These are phyloP conservation scores for Lentinula boryana DNA, from an alignment of 768 basidiomycete species.

Conservation along the genomic window DNA sequence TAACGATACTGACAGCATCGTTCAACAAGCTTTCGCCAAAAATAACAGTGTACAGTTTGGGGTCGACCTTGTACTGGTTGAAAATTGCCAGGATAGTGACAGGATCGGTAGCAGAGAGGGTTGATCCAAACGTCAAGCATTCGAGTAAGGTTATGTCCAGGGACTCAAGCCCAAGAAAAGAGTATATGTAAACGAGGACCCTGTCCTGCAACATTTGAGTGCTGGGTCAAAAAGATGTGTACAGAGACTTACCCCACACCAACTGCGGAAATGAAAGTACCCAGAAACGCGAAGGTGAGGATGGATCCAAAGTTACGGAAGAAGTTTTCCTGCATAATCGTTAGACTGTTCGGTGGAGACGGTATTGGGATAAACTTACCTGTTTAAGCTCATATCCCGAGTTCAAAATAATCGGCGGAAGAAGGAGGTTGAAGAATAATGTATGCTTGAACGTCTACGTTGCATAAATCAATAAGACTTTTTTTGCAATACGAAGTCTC, in stretches of 20 bases:
- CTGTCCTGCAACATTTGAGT: constrained; percentile 57
- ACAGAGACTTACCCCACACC: constrained; percentile 78
- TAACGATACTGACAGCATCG: constrained; percentile 99
- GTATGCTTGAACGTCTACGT: constrained; percentile 91
- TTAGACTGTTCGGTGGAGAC: background rate
- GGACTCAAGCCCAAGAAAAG: constrained; percentile 87
- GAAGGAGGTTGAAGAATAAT: constrained; percentile 94
- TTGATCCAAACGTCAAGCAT: constrained; percentile 94
- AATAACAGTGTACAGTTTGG: constrained; percentile 94
- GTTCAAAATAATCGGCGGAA: constrained; percentile 97
- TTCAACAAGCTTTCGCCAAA: constrained; percentile 97
- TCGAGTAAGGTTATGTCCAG: constrained; percentile 83
- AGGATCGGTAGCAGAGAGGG: constrained; percentile 95
- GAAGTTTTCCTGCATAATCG: constrained; percentile 77
- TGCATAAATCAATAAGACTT: background rate
- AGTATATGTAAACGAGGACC: constrained; percentile 91
- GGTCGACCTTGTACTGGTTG: constrained; percentile 97
- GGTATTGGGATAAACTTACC: constrained; percentile 32
- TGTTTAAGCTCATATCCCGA: constrained; percentile 98
- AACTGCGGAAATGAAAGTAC: constrained; percentile 94
- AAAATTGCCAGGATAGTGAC: constrained; percentile 98
- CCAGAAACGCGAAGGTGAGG: constrained; percentile 86
- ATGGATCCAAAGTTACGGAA: constrained; percentile 98
- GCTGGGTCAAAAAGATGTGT: background rate
- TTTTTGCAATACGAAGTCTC: background rate